phyloP scores from a whole-genome alignment of 2,329 filamentous ascomycete genomes.

The Nothomitra cinnamomea region DNA sequence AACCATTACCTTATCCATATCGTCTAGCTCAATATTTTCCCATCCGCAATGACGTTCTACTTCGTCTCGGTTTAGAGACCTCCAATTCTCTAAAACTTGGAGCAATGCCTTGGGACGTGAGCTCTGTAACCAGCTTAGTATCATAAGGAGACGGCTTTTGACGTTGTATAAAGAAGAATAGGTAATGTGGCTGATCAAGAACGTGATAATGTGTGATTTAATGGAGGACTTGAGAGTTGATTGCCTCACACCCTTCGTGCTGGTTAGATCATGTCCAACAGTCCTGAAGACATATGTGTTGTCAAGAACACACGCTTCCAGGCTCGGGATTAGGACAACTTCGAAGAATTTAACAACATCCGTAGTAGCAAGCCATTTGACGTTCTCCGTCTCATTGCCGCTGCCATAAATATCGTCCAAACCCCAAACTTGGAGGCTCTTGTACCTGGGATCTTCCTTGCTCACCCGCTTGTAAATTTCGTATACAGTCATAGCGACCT shows the following conservation, averaged over 20 bases:
- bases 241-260: slow-evolving; percentile 20
- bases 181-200: slow-evolving; percentile 56
- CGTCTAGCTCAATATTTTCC: slow-evolving; percentile 29
- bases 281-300: slow-evolving; percentile 49
- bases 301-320: slow-evolving; percentile 81
- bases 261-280: slow-evolving; percentile 43
- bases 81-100: slow-evolving; percentile 58
- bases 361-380: slow-evolving; percentile 41
- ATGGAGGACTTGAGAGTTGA: slow-evolving; percentile 43
- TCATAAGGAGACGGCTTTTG: slow-evolving; percentile 53
- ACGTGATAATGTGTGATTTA: slow-evolving; percentile 49
- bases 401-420: slow-evolving; percentile 47
- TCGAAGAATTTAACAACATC: slow-evolving; percentile 44
- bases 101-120: slow-evolving; percentile 60
- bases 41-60: slow-evolving; percentile 31
- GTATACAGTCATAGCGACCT: slow-evolving; percentile 42
- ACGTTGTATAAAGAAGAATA: slow-evolving; percentile 49
- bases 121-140: slow-evolving; percentile 56
- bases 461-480: slow-evolving; percentile 26
- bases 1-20: slow-evolving; percentile 36
- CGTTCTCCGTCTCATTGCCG: slow-evolving; percentile 25
- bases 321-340: slow-evolving; percentile 49
- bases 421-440: slow-evolving; percentile 34
- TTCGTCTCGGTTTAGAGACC: slow-evolving; percentile 33
- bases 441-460: slow-evolving; percentile 15